Evolutionary conservation across 805 yeast genomes (phyloP), one percentile per base, ranked within the genome.

Genomic region (Ogataea pini): DNA sequence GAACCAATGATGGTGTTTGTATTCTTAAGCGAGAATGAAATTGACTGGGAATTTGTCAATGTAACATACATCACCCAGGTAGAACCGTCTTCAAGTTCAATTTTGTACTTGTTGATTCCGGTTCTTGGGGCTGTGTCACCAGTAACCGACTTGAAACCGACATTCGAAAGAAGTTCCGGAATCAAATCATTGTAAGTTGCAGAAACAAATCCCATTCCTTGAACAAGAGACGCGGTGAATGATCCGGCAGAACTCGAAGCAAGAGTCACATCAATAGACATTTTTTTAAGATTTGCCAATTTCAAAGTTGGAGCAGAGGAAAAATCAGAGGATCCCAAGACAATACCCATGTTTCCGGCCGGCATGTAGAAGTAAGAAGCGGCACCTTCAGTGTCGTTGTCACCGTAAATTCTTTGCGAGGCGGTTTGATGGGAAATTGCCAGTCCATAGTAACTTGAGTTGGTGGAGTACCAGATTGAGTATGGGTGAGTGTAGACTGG

Each of bases 191-290:
- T 74, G 53, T 77, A 84, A 20, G 77, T 69, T 16, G 82, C 88
- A 31, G 95, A 83, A 9, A 86, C 80, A 55, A 86, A 82, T 12
- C 96, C 96, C 79, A 77, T 76, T 47, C 97, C 97, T 64, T 85
- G 89, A n/a, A 83, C 86, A 47, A 86, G 61, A 2, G 95, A 91
- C 32, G 78, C 62, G 28, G 70, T 70, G 44, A 83, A 61, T 28
- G 68, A 72, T 39, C 79, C 80, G 9, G 56, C 58, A 27, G 44
- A 41, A 4, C 48, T 38, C 13, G 59, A 52, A 7, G 46, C 42
- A 14, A 60, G 28, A 6, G 51, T 52, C 16, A 58, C 52, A 38
- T 54, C 58, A 32, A 55, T 44, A 16, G 60, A 55, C 53, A 60
- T 56, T 39, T 54, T 58, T 19, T 50, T 46, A 48, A 54, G 31